These are phyloP conservation scores for Stromatinia cepivora DNA, from an alignment of 2,329 filamentous ascomycete genomes.

Conservation along the genomic window DNA sequence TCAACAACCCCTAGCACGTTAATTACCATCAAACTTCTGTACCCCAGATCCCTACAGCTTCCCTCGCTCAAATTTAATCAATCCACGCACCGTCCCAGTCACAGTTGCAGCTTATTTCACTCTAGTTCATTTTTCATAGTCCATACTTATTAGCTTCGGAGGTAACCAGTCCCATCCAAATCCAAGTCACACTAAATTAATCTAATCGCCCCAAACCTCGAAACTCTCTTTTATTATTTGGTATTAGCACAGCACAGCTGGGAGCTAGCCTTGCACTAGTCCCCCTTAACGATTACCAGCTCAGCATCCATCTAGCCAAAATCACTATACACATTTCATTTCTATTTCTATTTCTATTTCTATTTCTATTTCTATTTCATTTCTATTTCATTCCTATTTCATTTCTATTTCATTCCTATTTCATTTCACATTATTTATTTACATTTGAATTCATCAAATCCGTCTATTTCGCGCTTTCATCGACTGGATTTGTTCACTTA, in stretches of 20 bases:
- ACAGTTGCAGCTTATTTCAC: background rate
- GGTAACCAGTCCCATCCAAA: background rate
- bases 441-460: background rate
- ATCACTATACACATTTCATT: background rate
- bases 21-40: background rate
- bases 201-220: background rate
- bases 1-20: background rate
- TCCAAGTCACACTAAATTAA: constrained; percentile 1
- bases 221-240: constrained; percentile 13
- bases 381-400: too few relatives aligned
- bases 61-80: constrained; percentile 1
- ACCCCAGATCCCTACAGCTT: constrained; percentile 15
- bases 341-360: background rate
- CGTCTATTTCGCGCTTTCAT: background rate
- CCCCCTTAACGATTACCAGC: background rate
- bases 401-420: background rate
- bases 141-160: background rate
- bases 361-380: background rate
- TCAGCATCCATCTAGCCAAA: background rate
- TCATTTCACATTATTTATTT: background rate
- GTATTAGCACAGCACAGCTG: background rate
- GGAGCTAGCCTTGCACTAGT: constrained; percentile 10
- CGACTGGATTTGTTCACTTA: background rate
- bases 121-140: background rate
- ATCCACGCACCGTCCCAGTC: constrained; percentile 10